Evolutionary conservation across 2,329 filamentous ascomycete genomes (phyloP).

Genomic region (Monilinia laxa): DNA sequence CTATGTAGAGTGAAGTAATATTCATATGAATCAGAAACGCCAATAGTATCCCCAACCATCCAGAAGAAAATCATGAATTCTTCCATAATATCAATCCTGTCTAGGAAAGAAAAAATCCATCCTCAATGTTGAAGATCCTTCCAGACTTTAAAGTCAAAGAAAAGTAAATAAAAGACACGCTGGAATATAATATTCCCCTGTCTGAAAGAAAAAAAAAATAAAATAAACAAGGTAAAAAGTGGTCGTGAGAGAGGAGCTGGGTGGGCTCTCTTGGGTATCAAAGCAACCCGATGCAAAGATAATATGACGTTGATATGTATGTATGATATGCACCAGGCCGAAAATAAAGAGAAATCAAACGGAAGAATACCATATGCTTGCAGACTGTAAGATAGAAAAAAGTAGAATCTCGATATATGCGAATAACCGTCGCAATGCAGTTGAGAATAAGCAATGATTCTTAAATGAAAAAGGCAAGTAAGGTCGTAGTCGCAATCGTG

Average conservation of each 20-base stretch:
- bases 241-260: constrained; percentile 37
- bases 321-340: constrained; percentile 28
- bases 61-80: constrained; percentile 1
- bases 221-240: constrained; percentile 15
- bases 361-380: constrained; percentile 17
- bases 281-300: constrained; percentile 37
- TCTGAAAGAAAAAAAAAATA: constrained; percentile 20
- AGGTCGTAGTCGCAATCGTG: constrained; percentile 17
- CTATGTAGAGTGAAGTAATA: constrained; percentile 10
- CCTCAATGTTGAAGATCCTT: constrained; percentile 12
- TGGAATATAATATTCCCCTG: constrained; percentile 6
- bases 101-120: background rate
- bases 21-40: constrained; percentile 21
- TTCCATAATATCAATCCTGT: constrained; percentile 11
- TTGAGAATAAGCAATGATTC: constrained; percentile 9
- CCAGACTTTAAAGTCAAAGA: constrained; percentile 23
- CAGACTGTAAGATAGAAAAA: constrained; percentile 30
- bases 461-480: background rate
- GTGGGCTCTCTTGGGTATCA: constrained; percentile 39
- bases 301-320: constrained; percentile 15
- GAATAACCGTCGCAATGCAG: constrained; percentile 35
- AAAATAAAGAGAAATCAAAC: constrained; percentile 21
- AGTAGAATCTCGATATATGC: constrained; percentile 23
- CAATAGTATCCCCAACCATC: background rate
- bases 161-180: constrained; percentile 7